phyloP scores from a whole-genome alignment of 169 alveolate species.

The Condylostoma magnum region DNA sequence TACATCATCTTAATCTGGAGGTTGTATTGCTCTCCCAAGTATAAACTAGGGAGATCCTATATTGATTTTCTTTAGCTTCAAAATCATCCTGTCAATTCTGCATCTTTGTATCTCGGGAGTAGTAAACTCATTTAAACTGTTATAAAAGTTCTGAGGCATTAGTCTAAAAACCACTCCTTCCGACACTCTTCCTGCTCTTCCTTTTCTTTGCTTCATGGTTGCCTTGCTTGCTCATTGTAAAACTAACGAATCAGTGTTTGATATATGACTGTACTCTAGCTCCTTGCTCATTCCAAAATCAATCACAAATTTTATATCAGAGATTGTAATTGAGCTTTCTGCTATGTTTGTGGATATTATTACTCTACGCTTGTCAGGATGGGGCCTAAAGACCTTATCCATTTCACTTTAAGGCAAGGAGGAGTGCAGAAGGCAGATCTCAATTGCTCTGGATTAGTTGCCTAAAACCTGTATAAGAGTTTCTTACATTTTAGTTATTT shows the following conservation, averaged over 20 bases:
- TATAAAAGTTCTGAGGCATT: constrained; percentile 55
- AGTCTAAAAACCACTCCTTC: constrained; percentile 71
- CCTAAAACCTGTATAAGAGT: constrained; percentile 19
- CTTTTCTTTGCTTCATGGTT: constrained; percentile 64
- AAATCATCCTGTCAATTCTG: constrained; percentile 73
- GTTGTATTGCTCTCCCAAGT: constrained; percentile 71
- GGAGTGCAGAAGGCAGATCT: constrained; percentile 55
- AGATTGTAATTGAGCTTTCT: constrained; percentile 83
- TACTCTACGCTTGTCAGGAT: constrained; percentile 60
- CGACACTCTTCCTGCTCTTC: constrained; percentile 77
- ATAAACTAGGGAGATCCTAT: constrained; percentile 58
- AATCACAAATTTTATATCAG: constrained; percentile 70
- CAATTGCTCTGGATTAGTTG: constrained; percentile 30
- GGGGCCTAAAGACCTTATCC: constrained; percentile 37
- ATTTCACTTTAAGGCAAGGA: constrained; percentile 42
- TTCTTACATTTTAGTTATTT: constrained; percentile 52
- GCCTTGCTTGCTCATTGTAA: constrained; percentile 79
- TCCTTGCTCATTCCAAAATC: constrained; percentile 82
- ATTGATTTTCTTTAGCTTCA: constrained; percentile 68
- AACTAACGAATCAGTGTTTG: constrained; percentile 51
- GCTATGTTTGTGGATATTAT: constrained; percentile 86
- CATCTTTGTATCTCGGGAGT: constrained; percentile 82
- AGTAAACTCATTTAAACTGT: constrained; percentile 51
- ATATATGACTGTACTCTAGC: constrained; percentile 62
- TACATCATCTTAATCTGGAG: constrained; percentile 70